Base-by-base conservation (phyloP, 1,284 basidiomycete genomes). In the Cryptococcus floricola region DNA sequence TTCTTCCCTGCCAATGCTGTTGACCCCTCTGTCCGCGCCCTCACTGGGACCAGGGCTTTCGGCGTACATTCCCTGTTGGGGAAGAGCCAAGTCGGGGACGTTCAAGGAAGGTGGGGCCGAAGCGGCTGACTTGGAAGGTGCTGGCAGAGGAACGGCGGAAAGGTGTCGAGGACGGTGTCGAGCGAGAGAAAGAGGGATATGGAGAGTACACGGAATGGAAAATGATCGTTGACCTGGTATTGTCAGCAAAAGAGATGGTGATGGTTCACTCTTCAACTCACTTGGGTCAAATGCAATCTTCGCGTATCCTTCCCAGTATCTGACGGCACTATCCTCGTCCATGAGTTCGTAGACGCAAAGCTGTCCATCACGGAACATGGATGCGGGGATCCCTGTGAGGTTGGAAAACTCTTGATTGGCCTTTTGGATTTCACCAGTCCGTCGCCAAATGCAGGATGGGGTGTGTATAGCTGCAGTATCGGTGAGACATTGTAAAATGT, bases 391-490 rank as follows among this genome's bases (percentile, higher is more conserved):
- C 28, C 67, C 69, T 2, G 73, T 71, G 41, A 76, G 60, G 31
- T 67, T 69, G 45, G 71, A 68, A 52, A 76, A 75, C 77, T 97
- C 93, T 58, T 91, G 85, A 73, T 98, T 98, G 41, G 86, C 95
- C 78, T 94, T 98, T 81, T 98, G 97, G 58, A 98, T 98, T 78
- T 98, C 94, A 27, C 96, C 96, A 1, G 95, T 98, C 48, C 95
- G 80, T 31, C 94, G 82, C 96, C 95, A 98, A 6, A 98, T 82
- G 66, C 95, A 98, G 0, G 92, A 92, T 0, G 96, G 96, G 9
- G 98, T 91, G 44, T 91, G 93, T 85, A 97, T 95, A 0, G 89
- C 89, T 75, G 48, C 23, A 27, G 18, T 28, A 19, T 14, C 31
- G 34, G 18, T 46, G 19, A 50, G 25, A 46, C 14, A 9, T 25